Evolutionary conservation across 345 rosid genomes (phyloP).

Genomic region (Eucalyptus erythrocorys): DNA sequence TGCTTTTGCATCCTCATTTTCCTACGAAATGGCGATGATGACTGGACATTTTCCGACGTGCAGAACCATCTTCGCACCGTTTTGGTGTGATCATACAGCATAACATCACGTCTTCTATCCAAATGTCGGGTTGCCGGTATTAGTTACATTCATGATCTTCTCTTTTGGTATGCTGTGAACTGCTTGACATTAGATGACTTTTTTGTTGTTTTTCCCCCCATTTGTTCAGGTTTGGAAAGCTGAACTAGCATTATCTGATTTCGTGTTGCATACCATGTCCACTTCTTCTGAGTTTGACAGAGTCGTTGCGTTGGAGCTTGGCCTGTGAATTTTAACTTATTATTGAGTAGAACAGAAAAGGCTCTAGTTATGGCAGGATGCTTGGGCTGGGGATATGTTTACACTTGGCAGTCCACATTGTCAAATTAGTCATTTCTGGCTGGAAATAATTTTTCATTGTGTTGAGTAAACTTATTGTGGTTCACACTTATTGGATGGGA

Average conservation of each 20-base stretch:
- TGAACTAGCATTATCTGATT: slow-evolving; percentile 61
- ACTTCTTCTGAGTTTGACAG: slow-evolving; percentile 52
- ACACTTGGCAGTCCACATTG: not conserved
- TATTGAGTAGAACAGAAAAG: not conserved
- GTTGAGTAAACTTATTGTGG: not conserved
- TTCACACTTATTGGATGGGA: not conserved
- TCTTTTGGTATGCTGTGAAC: not conserved
- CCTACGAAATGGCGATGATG: not conserved
- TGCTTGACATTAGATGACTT: not conserved
- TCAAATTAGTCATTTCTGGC: not conserved
- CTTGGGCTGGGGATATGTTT: not conserved
- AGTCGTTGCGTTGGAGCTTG: slow-evolving; percentile 27
- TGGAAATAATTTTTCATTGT: not conserved
- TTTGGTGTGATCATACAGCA: slow-evolving; percentile 52
- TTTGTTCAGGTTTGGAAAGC: slow-evolving; percentile 82
- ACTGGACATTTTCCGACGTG: not conserved
- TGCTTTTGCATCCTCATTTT: not conserved
- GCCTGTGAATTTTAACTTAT: not conserved
- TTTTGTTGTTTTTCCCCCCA: not conserved
- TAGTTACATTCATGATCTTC: not conserved
- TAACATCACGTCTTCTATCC: slow-evolving; percentile 63
- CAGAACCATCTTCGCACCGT: slow-evolving; percentile 23
- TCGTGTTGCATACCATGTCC: slow-evolving; percentile 58
- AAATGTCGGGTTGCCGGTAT: slow-evolving; percentile 76
- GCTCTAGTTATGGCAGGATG: not conserved